A percentile compares a stretch with the other conserved stretches of the same genome.
Conservation (phyloP, 2,329 filamentous ascomycete species). For the Fusarium chuoi region DNA sequence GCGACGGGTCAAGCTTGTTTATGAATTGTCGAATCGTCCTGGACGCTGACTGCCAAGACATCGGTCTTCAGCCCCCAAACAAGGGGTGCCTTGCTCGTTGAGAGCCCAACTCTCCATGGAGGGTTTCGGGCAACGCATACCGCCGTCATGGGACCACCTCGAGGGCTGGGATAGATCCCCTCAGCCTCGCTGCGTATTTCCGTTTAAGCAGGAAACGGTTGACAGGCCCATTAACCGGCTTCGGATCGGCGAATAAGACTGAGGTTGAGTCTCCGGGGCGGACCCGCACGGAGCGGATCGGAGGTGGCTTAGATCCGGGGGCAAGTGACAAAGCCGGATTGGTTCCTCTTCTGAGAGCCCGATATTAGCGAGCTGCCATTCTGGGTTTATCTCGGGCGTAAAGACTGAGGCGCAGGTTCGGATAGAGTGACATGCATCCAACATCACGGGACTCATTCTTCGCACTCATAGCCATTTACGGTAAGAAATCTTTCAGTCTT, state of each 20-base stretch:
- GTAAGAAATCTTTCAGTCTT: neutral
- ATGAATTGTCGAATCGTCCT: constrained; percentile 28
- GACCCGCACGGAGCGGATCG: constrained; percentile 30
- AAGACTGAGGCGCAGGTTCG: constrained; percentile 28
- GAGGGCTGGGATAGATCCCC: neutral
- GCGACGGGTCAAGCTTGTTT: constrained; percentile 25
- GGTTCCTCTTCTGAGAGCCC: neutral
- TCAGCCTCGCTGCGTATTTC: constrained; percentile 13
- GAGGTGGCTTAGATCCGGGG: constrained; percentile 41
- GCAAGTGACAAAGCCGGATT: neutral
- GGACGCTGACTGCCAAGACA: constrained; percentile 29
- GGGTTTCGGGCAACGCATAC: constrained; percentile 1
- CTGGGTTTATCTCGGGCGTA: constrained; percentile 32
- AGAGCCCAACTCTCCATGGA: neutral
- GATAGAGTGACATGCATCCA: neutral
- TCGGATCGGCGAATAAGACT: constrained; percentile 33
- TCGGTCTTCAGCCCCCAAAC: constrained; percentile 6
- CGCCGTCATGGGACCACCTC: constrained; percentile 2
- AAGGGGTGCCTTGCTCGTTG: constrained; percentile 27
- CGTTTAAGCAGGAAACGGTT: constrained; percentile 13
- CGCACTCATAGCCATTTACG: constrained; percentile 7
- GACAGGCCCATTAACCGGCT: neutral
- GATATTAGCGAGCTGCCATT: constrained; percentile 22
- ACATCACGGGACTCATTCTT: constrained; percentile 28
- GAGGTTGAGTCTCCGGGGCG: constrained; percentile 8